Conservation (phyloP, 148 eudicot species). For the Rhododendron kiyosumense region DNA sequence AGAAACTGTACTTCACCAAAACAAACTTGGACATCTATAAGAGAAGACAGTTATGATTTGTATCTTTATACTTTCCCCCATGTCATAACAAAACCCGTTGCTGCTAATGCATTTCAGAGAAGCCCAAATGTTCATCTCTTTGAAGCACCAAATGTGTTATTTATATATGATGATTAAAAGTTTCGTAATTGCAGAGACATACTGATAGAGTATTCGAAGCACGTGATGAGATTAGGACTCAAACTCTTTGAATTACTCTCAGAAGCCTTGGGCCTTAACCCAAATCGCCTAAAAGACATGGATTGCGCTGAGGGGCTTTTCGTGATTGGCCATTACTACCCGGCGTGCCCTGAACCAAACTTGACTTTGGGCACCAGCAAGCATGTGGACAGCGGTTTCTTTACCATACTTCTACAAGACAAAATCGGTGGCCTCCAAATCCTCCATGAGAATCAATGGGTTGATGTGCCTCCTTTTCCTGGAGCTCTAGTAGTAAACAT, state of each 20-base stretch:
- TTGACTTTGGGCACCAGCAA: constrained; percentile 18
- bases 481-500: constrained; percentile 5
- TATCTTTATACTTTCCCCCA: background rate
- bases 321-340: constrained; percentile 27
- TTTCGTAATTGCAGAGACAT: constrained; percentile 16
- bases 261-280: constrained; percentile 29
- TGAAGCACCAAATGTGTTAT: background rate
- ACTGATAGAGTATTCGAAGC: constrained; percentile 19
- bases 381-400: constrained; percentile 28
- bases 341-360: constrained; percentile 36
- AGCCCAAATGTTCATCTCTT: background rate
- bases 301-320: constrained; percentile 21
- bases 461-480: background rate
- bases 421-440: constrained; percentile 4
- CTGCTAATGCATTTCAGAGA: background rate
- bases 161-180: background rate
- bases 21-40: background rate
- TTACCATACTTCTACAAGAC: constrained; percentile 24
- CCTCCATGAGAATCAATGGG: constrained; percentile 2
- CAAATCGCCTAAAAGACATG: constrained; percentile 28
- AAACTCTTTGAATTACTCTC: background rate
- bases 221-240: constrained; percentile 24
- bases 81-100: background rate
- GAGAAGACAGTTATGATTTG: background rate
- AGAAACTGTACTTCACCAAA: background rate